Conservation (phyloP, 2,329 filamentous ascomycete species). For the Fusarium coffeatum region DNA sequence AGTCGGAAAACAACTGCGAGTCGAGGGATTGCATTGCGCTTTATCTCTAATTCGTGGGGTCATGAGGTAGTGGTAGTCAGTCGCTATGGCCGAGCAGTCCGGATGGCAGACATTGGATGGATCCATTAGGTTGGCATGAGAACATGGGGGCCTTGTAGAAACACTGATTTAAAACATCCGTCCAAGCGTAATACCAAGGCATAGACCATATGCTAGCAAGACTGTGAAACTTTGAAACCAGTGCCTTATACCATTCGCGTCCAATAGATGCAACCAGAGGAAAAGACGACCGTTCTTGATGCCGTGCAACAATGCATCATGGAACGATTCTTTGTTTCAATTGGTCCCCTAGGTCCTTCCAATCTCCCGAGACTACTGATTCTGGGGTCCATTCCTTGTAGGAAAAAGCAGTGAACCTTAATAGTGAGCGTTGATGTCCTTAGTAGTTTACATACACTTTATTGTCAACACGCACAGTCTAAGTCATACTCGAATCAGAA, state of each 20-base stretch:
- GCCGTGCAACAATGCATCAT: constrained; percentile 33
- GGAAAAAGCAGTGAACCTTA: not conserved
- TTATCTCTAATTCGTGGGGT: constrained; percentile 22
- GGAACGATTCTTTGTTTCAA: constrained; percentile 9
- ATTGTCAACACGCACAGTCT: not conserved
- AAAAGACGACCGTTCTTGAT: constrained; percentile 10
- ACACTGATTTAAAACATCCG: constrained; percentile 34
- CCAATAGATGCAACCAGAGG: constrained; percentile 11
- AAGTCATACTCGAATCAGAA: not conserved
- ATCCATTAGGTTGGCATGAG: constrained; percentile 5
- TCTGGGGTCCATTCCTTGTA: not conserved
- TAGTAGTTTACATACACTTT: not conserved
- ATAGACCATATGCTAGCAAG: constrained; percentile 9
- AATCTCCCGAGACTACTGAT: not conserved
- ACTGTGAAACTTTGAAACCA: constrained; percentile 21
- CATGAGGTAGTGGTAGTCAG: not conserved
- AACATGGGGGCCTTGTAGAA: constrained; percentile 34
- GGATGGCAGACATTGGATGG: constrained; percentile 5
- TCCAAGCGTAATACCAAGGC: constrained; percentile 21
- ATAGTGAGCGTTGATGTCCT: not conserved
- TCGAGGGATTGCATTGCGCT: constrained; percentile 11
- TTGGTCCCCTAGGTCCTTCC: not conserved
- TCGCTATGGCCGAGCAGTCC: constrained; percentile 26
- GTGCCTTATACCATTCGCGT: constrained; percentile 12
- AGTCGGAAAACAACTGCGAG: constrained; percentile 13